Evolutionary conservation across 805 yeast genomes (phyloP), one percentile per base, ranked within the genome.

Genomic region (Zygosaccharomyces kombuchaensis): DNA sequence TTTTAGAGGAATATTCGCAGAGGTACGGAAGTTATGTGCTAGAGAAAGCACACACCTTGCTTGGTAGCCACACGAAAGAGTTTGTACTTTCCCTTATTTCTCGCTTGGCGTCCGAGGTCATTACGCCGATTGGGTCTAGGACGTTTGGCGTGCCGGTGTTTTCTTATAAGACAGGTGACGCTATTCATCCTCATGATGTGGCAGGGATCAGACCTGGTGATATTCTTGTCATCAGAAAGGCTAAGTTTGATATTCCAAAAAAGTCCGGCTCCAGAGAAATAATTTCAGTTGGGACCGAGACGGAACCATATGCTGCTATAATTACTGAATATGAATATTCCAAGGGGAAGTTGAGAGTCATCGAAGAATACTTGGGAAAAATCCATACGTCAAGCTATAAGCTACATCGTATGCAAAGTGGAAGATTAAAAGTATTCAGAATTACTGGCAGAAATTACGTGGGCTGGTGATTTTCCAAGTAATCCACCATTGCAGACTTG

Each of bases 171-270:
- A 56, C 64, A 13, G 74, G 71, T 48, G 74, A 73, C 57, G 74
- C 79, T 36, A 70, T 72, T 6, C 75, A 80, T 6, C 6, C 34
- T 25, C 66, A 73, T 12, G 80, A 76, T 53, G 57, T 67, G 25
- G 88, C 80, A 44, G 84, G 80, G 34, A 76, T 89, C 44, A 73
- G 77, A 39, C 82, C 95, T 0, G 99, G 99, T 48, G 98, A 93
- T 63, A 73, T 91, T 8, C 66, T 88, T 34, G 85, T 88, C 42
- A 76, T 88, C 51, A 77, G 82, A 56, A 80, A 80, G 45, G 96
- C 88, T 6, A 76, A 76, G 49, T 90, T 91, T 66, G 79, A 77
- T 51, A 77, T 81, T 6, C 87, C 82, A 54, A 74, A 75, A 43
- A 73, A 77, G 27, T 58, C 81, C 31, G 57, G 55, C 16, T 39